These are phyloP conservation scores for Albizia julibrissin DNA, from an alignment of 306 rosid species.

Conservation along the genomic window DNA sequence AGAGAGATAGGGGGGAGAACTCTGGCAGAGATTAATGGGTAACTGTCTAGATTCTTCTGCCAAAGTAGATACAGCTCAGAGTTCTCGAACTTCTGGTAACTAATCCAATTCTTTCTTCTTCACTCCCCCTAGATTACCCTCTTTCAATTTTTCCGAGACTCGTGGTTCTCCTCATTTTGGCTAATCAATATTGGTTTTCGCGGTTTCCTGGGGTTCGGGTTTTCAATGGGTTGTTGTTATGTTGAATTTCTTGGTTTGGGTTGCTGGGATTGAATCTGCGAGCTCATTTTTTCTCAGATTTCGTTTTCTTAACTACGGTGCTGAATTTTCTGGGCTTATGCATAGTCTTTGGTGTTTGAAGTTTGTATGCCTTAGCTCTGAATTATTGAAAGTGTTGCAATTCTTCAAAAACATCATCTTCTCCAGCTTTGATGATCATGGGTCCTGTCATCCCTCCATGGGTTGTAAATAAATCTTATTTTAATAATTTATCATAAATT, in stretches of 20 bases:
- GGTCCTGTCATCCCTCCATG: neutral
- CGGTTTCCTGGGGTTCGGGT: neutral
- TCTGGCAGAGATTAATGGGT: conserved; percentile 51
- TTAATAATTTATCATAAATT: neutral
- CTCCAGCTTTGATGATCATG: neutral
- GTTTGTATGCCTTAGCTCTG: neutral
- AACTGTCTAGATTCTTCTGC: conserved; percentile 83
- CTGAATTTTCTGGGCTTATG: neutral
- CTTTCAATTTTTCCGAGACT: neutral
- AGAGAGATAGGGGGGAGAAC: neutral
- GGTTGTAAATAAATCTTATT: neutral
- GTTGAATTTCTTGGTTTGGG: conserved; percentile 19
- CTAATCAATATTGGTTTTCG: neutral
- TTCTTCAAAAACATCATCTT: conserved; percentile 3
- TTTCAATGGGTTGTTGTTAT: neutral
- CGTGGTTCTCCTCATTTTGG: neutral
- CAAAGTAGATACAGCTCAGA: conserved; percentile 60
- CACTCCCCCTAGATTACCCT: neutral
- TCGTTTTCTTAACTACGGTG: neutral
- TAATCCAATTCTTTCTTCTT: neutral
- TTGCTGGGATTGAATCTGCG: conserved; percentile 12
- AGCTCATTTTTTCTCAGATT: neutral
- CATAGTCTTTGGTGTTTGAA: neutral
- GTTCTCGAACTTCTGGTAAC: conserved; percentile 55
- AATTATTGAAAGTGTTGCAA: neutral